phyloP scores from a whole-genome alignment of 352 stramenopile species.

The Pythium coloratum region DNA sequence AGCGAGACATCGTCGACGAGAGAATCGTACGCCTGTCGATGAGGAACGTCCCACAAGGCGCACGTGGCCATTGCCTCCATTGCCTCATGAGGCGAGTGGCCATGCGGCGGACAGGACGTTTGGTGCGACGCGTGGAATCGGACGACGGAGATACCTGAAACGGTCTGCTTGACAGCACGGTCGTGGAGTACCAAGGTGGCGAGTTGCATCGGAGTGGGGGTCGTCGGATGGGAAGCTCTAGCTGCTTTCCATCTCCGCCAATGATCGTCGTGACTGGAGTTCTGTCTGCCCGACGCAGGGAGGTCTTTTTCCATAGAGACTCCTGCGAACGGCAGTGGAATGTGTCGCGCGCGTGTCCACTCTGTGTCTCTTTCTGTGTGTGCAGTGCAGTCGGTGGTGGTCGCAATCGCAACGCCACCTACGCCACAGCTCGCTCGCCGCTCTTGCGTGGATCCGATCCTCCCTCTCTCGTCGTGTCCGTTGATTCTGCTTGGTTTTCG shows the following conservation, averaged over 20 bases:
- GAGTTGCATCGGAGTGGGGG: conserved; percentile 6
- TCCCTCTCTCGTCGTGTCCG: conserved; percentile 24
- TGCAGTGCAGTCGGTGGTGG: conserved; percentile 6
- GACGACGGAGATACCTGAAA: neutral
- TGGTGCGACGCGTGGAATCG: neutral
- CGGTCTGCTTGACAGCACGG: conserved; percentile 6
- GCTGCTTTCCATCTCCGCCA: conserved; percentile 8
- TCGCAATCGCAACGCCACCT: conserved; percentile 2
- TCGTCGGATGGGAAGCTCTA: neutral
- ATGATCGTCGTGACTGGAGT: conserved; percentile 9
- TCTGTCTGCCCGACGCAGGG: neutral
- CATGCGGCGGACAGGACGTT: neutral
- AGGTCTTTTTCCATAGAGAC: neutral
- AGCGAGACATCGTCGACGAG: conserved; percentile 13
- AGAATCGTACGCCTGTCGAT: conserved; percentile 5
- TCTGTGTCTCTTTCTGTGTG: conserved; percentile 9
- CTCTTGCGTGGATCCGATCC: conserved; percentile 14
- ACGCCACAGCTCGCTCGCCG: conserved; percentile 23
- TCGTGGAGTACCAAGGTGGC: conserved; percentile 4
- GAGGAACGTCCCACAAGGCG: neutral
- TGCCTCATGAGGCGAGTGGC: neutral
- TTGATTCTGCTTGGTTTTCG: conserved; percentile 27
- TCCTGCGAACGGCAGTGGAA: neutral
- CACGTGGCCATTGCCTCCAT: neutral
- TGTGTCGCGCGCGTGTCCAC: conserved; percentile 6